Base-by-base conservation (phyloP, 306 rosid genomes). In the Mimosa bimucronata region DNA sequence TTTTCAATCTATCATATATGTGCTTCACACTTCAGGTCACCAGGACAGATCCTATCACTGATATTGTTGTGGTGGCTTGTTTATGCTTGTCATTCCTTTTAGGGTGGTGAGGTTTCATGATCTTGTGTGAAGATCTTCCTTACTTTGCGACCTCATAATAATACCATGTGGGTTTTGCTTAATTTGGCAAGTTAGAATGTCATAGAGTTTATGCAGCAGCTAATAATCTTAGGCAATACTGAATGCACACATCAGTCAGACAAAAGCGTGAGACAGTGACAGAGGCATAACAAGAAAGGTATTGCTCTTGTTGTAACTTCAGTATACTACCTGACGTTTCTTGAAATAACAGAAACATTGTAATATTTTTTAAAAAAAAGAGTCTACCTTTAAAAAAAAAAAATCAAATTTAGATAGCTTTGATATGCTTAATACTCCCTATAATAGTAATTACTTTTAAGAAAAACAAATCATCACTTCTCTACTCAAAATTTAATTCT, bases 181-280 rank as follows among this genome's bases (percentile, higher is more conserved):
- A 2, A 23, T 73, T 44, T 85, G 12, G 6, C 2, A 15, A 73
- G 87, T 85, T 76, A 88, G 87, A 23, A 86, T 86, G 70, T 85
- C 92, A 81, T 8, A 88, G 84, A 57, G 82, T 85, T 81, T 80
- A 83, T 67, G 97, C 96, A 31, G 94, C 96, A 50, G 83, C 83
- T 55, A 81, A n/a, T n/a, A n/a, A 58, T 73, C n/a, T n/a, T n/a
- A n/a, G n/a, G n/a, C n/a, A 89, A 26, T 81, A 76, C 81, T 48
- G 92, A 66, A 18, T 73, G 85, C n/a, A n/a, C 76, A 37, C 89
- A 74, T 81, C 92, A 86, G 90, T 40, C 68, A 75, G 73, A 83
- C 45, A 30, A 65, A 87, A 79, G 70, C 10, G 45, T 46, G 26
- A 26, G 62, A 58, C 48, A 29, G 15, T 73, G 62, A 29, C 50